These are phyloP conservation scores for Atractiella rhizophila DNA, from an alignment of 768 basidiomycete genomes.

Conservation along the genomic window DNA sequence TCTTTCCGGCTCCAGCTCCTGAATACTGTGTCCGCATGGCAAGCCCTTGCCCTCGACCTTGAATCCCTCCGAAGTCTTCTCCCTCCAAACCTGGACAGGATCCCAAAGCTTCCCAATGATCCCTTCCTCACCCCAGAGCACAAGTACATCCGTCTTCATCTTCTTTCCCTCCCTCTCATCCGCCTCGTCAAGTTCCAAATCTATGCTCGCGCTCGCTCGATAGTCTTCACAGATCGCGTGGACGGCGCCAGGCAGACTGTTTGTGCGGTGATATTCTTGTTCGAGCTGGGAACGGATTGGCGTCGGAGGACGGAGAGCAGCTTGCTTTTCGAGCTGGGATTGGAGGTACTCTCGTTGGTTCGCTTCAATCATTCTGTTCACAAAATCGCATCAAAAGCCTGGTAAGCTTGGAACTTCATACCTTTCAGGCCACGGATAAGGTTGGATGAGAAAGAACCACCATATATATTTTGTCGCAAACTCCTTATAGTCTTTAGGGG, in stretches of 20 bases:
- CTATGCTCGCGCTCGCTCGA: constrained; percentile 19
- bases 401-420: not conserved
- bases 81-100: constrained; percentile 1
- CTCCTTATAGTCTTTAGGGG: too few species aligned
- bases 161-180: constrained; percentile 10
- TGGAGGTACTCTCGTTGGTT: constrained; percentile 14
- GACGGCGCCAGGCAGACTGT: too few species aligned
- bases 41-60: constrained; percentile 1
- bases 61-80: not conserved
- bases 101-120: constrained; percentile 4
- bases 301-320: not conserved
- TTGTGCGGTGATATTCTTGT: not conserved
- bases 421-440: too few species aligned
- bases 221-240: constrained; percentile 18
- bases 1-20: not conserved
- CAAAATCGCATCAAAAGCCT: not conserved
- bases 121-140: constrained; percentile 4
- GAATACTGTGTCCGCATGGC: constrained; percentile 2
- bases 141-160: not conserved
- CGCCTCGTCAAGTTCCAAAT: constrained; percentile 17
- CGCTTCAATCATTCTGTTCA: too few species aligned
- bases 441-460: constrained; percentile 11
- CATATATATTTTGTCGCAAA: constrained; percentile 10
- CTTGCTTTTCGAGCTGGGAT: constrained; percentile 6
- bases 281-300: not conserved